Evolutionary conservation across 75 land plant genomes (phyloP).

Genomic region (Pinus albicaulis): DNA sequence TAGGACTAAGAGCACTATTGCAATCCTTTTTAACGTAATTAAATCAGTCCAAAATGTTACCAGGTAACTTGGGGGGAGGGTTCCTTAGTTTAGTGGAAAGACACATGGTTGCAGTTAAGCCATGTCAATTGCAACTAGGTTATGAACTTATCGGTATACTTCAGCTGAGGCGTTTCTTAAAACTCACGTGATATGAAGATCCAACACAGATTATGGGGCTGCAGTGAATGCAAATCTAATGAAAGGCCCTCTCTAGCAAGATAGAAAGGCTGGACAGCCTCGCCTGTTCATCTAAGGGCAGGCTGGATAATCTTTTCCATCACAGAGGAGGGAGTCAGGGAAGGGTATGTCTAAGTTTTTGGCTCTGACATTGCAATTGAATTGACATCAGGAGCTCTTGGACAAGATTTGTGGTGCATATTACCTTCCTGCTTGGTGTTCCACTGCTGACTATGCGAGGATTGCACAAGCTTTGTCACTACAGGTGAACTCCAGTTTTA

Average conservation of each 20-base stretch:
- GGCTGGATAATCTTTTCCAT: neutral
- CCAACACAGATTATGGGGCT: neutral
- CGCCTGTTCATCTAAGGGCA: neutral
- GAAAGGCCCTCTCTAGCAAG: too few species aligned
- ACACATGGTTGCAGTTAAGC: too few species aligned
- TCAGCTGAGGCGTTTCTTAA: neutral
- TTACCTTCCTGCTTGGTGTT: slow-evolving; percentile 96
- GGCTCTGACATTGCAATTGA: neutral
- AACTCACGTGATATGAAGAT: neutral
- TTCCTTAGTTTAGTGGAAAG: too few species aligned
- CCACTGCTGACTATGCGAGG: slow-evolving; percentile 80
- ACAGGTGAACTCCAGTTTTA: slow-evolving; percentile 39
- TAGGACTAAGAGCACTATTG: neutral
- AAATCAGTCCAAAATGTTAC: neutral
- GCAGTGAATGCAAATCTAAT: neutral
- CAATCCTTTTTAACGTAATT: neutral
- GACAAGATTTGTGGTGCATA: slow-evolving; percentile 79
- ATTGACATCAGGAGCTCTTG: slow-evolving; percentile 41
- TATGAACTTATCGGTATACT: neutral
- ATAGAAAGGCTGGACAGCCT: neutral
- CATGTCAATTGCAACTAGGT: too few species aligned
- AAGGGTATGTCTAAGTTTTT: too few species aligned
- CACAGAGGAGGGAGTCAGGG: too few species aligned
- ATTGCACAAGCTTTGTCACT: slow-evolving; percentile 62
- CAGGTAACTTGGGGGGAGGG: neutral